A percentile compares a stretch with the other conserved stretches of the same genome.
Evolutionary conservation across 2,329 filamentous ascomycete genomes (phyloP).

Genomic region (Monosporascus sp.): DNA sequence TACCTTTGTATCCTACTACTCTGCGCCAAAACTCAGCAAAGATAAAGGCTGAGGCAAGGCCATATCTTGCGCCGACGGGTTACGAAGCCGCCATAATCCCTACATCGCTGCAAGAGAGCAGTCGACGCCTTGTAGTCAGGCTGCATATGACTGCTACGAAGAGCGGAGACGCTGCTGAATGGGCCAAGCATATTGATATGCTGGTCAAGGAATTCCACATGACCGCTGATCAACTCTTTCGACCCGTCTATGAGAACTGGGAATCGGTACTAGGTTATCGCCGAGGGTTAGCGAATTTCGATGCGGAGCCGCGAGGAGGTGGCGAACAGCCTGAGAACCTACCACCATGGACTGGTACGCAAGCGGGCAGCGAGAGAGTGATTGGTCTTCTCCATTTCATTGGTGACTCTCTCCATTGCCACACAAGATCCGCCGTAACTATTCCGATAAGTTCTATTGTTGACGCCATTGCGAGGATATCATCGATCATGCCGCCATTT

Average conservation of each 20-base stretch:
- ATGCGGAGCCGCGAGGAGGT: conserved; percentile 43
- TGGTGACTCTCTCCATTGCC: conserved; percentile 53
- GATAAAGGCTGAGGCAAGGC: conserved; percentile 54
- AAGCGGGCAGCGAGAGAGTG: conserved; percentile 65
- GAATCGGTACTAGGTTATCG: conserved; percentile 55
- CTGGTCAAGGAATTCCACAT: conserved; percentile 61
- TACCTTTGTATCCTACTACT: conserved; percentile 77
- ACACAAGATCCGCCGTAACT: conserved; percentile 60
- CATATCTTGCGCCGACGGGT: conserved; percentile 59
- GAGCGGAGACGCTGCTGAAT: conserved; percentile 70
- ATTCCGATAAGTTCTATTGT: conserved; percentile 63
- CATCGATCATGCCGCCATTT: conserved; percentile 55
- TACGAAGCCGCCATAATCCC: conserved; percentile 45
- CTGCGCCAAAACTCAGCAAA: conserved; percentile 71
- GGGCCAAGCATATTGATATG: conserved; percentile 60
- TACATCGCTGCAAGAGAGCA: conserved; percentile 46
- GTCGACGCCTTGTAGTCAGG: conserved; percentile 62
- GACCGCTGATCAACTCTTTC: conserved; percentile 71
- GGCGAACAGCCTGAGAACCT: conserved; percentile 44
- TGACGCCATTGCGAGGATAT: conserved; percentile 65
- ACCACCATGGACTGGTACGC: conserved; percentile 69
- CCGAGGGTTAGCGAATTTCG: conserved; percentile 36
- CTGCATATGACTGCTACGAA: conserved; percentile 79
- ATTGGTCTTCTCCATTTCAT: conserved; percentile 61
- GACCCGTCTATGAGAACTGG: conserved; percentile 77